Conservation (phyloP, 495 filamentous ascomycete genomes). For the Hyaloscypha variabilis region DNA sequence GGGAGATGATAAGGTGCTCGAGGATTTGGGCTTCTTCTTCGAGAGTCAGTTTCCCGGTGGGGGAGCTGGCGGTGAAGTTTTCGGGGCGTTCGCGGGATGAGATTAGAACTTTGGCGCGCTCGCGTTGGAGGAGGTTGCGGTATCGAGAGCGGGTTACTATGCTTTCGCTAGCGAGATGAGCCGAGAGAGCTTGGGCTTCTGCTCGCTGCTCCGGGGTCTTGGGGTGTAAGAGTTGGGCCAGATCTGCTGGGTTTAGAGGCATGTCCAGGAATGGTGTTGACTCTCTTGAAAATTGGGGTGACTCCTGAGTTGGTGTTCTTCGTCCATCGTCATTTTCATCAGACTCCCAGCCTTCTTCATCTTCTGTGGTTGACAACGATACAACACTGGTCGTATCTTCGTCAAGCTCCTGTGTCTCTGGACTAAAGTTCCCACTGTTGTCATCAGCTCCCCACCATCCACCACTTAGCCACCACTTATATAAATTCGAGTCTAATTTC, state of each 20-base stretch:
- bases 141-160: constrained; percentile 83
- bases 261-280: constrained; percentile 62
- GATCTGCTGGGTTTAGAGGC: constrained; percentile 63
- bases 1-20: constrained; percentile 77
- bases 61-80: constrained; percentile 21
- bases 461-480: constrained; percentile 76
- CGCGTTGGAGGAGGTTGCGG: constrained; percentile 62
- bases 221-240: constrained; percentile 85
- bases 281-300: constrained; percentile 51
- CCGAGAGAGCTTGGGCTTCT: constrained; percentile 80
- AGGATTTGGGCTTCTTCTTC: constrained; percentile 81
- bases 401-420: constrained; percentile 47
- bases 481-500: constrained; percentile 72
- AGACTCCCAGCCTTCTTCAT: constrained; percentile 40
- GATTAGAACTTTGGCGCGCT: constrained; percentile 67
- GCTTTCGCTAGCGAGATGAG: constrained; percentile 69
- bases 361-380: constrained; percentile 54
- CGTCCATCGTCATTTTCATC: constrained; percentile 58
- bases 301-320: constrained; percentile 70
- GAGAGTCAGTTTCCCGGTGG: constrained; percentile 47
- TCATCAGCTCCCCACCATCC: constrained; percentile 85
- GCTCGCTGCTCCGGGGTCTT: constrained; percentile 73
- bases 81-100: constrained; percentile 41
- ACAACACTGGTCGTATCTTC: constrained; percentile 81
- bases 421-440: constrained; percentile 69